phyloP scores from a whole-genome alignment of 2,329 filamentous ascomycete genomes.

The Ophiostoma populinum region DNA sequence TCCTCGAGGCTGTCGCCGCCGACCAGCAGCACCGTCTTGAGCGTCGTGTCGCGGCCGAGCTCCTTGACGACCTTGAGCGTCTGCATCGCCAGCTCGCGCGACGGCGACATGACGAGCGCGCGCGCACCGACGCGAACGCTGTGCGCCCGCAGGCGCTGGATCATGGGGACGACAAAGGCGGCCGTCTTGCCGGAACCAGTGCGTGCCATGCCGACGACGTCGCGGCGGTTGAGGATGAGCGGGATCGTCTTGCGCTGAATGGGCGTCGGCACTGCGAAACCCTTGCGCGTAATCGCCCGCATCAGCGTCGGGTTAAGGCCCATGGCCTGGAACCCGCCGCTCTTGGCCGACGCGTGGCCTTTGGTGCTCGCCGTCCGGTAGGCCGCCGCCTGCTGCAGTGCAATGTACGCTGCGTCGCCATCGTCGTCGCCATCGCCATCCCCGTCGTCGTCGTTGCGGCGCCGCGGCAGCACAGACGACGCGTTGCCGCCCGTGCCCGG shows the following conservation, averaged over 20 bases:
- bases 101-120: slow-evolving; percentile 78
- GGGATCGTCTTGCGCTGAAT: slow-evolving; percentile 97
- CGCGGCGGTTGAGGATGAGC: slow-evolving; percentile 70
- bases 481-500: slow-evolving; percentile 18
- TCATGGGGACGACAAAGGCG: slow-evolving; percentile 96
- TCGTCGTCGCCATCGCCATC: slow-evolving; percentile 31
- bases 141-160: slow-evolving; percentile 79
- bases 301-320: slow-evolving; percentile 66
- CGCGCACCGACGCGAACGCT: slow-evolving; percentile 73
- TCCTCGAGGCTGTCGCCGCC: slow-evolving; percentile 93
- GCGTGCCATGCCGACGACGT: slow-evolving; percentile 97
- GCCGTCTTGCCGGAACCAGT: slow-evolving; percentile 99
- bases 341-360: slow-evolving; percentile 78
- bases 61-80: slow-evolving; percentile 95
- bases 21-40: slow-evolving; percentile 78
- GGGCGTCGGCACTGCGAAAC: slow-evolving; percentile 88
- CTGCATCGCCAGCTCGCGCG: slow-evolving; percentile 84
- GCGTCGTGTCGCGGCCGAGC: slow-evolving; percentile 72
- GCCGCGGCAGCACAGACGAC: slow-evolving; percentile 3
- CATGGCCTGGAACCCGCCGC: slow-evolving; percentile 94
- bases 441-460: slow-evolving; percentile 40
- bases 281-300: slow-evolving; percentile 83
- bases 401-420: slow-evolving; percentile 79
- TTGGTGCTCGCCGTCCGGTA: slow-evolving; percentile 75
- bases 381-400: slow-evolving; percentile 66